Evolutionary conservation across 2,329 filamentous ascomycete genomes (phyloP).

Genomic region (Dactylella cylindrospora): DNA sequence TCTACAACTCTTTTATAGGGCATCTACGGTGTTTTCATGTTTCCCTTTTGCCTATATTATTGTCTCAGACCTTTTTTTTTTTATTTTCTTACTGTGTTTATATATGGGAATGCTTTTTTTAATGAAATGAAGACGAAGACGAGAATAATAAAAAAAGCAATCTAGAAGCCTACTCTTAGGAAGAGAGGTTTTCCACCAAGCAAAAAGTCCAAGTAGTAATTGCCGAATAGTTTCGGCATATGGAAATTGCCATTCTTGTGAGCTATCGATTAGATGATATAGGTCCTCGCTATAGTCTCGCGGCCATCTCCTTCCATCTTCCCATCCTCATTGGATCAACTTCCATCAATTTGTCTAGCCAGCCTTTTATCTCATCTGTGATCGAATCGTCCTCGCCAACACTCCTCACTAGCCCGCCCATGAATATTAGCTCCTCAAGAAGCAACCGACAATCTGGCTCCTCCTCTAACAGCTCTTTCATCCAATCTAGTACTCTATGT

Average conservation of each 20-base stretch:
- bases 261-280: not conserved
- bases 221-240: too few species aligned
- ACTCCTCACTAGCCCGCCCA: constrained; percentile 2
- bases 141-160: constrained; percentile 1
- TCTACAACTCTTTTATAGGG: constrained; percentile 37
- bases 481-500: constrained; percentile 69
- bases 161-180: constrained; percentile 1
- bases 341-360: constrained; percentile 27
- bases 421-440: constrained; percentile 33
- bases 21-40: constrained; percentile 39
- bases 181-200: too few species aligned
- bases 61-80: constrained; percentile 29
- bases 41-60: constrained; percentile 8
- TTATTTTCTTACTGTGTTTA: constrained; percentile 47
- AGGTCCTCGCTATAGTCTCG: not conserved
- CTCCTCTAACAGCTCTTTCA: constrained; percentile 66
- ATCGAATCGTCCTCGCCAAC: not conserved
- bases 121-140: constrained; percentile 44
- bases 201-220: too few species aligned
- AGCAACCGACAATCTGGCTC: constrained; percentile 34
- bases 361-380: constrained; percentile 4
- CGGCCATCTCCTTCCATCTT: constrained; percentile 26
- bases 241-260: not conserved
- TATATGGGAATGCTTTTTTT: constrained; percentile 45
- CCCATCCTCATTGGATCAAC: constrained; percentile 36